phyloP scores from a whole-genome alignment of 2,329 filamentous ascomycete genomes.

The Hypoxylon sp. region DNA sequence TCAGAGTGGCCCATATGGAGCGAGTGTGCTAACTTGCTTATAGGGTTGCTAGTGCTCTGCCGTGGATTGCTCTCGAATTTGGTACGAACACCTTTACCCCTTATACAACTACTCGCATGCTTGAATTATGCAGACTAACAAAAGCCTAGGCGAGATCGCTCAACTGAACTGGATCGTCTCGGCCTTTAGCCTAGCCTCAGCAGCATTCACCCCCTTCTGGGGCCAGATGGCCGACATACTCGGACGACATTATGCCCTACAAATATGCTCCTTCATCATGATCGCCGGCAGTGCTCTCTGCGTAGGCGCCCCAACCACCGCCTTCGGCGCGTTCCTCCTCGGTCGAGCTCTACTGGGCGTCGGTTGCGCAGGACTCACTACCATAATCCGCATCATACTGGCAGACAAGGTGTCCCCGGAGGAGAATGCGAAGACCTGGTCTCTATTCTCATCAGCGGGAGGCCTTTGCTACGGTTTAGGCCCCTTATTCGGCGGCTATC shows the following conservation, averaged over 20 bases:
- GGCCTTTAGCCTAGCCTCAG: constrained; percentile 76
- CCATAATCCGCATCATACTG: constrained; percentile 73
- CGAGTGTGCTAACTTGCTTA: constrained; percentile 9
- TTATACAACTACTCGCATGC: constrained; percentile 23
- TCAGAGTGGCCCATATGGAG: background rate
- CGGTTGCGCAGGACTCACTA: constrained; percentile 73
- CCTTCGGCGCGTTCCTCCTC: constrained; percentile 72
- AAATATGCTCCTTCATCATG: constrained; percentile 70
- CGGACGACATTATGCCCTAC: constrained; percentile 72
- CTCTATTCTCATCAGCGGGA: constrained; percentile 71
- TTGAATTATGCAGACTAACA: constrained; percentile 15
- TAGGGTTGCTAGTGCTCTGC: constrained; percentile 68
- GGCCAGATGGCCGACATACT: constrained; percentile 76
- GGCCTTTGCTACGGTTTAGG: constrained; percentile 73
- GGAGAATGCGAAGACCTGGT: constrained; percentile 75
- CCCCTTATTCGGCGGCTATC: constrained; percentile 72
- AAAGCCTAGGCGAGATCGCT: constrained; percentile 62
- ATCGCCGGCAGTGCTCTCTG: constrained; percentile 74
- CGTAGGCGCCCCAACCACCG: constrained; percentile 67
- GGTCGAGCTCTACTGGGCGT: constrained; percentile 75
- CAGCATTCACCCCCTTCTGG: constrained; percentile 77
- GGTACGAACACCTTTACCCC: constrained; percentile 56
- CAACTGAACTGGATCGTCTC: constrained; percentile 80
- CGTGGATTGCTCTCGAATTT: constrained; percentile 76
- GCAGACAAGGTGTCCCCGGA: constrained; percentile 74